These are phyloP conservation scores for Vitis hybrid DNA, from an alignment of 177 flowering plant species.

Conservation along the genomic window DNA sequence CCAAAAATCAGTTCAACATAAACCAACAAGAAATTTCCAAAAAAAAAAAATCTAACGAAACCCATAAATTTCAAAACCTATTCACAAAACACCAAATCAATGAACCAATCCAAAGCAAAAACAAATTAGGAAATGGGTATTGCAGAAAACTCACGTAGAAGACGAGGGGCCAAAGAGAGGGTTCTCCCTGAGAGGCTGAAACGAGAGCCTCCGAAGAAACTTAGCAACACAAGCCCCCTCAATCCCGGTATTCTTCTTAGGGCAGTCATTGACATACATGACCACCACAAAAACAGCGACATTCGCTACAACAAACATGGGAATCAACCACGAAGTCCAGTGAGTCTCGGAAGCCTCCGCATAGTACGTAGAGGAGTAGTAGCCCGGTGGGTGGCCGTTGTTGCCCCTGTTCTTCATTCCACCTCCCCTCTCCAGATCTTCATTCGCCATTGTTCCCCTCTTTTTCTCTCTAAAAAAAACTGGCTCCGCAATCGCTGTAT, in stretches of 20 bases:
- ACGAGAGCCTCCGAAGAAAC: slow-evolving; percentile 64
- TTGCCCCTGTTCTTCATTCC: slow-evolving; percentile 13
- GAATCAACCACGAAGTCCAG: slow-evolving; percentile 64
- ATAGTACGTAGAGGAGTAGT: slow-evolving; percentile 8
- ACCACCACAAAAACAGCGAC: slow-evolving; percentile 41
- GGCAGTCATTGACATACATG: slow-evolving; percentile 62
- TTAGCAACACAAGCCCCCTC: slow-evolving; percentile 40
- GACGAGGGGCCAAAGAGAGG: slow-evolving; percentile 71
- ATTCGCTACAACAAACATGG: slow-evolving; percentile 49
- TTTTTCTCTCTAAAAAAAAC: background rate
- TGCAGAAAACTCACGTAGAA: slow-evolving; percentile 34
- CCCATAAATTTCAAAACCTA: background rate
- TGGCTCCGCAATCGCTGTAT: background rate
- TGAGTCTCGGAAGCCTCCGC: slow-evolving; percentile 32
- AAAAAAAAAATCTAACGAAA: too few species aligned
- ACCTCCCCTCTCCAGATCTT: slow-evolving; percentile 39
- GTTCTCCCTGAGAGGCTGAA: slow-evolving; percentile 58
- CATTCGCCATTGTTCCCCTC: slow-evolving; percentile 18
- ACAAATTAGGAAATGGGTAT: background rate
- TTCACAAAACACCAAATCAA: background rate
- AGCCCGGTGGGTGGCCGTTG: background rate
- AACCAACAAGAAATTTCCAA: background rate
- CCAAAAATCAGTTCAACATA: too few species aligned
- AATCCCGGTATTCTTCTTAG: slow-evolving; percentile 27
- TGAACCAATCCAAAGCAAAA: slow-evolving; percentile 2